Base-by-base conservation (phyloP, 345 rosid species). In the Citrus mangshanensis region DNA sequence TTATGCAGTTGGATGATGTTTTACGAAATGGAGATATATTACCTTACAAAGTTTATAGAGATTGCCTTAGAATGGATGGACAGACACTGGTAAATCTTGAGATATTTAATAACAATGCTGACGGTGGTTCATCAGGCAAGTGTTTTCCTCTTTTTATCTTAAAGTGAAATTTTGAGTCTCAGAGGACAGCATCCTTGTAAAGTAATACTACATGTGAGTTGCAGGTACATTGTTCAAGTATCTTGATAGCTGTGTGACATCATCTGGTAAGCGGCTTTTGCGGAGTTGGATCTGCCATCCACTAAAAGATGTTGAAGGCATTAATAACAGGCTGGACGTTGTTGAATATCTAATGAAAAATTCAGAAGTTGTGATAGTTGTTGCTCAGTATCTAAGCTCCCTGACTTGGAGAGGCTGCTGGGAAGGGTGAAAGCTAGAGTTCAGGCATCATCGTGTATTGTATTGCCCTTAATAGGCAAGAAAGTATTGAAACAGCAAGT, bases 211-310 rank as follows among this genome's bases (percentile, higher is more conserved):
- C 63, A 24, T 46, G 56, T 74, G 74, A 60, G 24, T 86, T 85
- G 58, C 86, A 95, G 99, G 98, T 81, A 95, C 98, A 78, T 90
- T 95, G 80, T 88, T 86, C 86, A 90, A 90, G 66, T 91, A 91
- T 87, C 96, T 95, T 76, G 91, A 95, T 81, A 91, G 84, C 84
- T 95, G 98, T 79, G 70, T 91, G 70, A 93, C 93, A 59, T 85
- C 93, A 81, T 88, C 93, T 79, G 98, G 99, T 24, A 95, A 88
- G 83, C 89, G 97, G 75, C 93, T 92, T 76, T 88, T 95, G 75
- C 88, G 99, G 84, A 86, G 81, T 79, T 95, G 99, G 98, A 93
- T 95, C 76, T 95, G 98, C 84, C 99, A 93, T 83, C 99, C 99
- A 28, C 90, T 93, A 69, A 93, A 92, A 84, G 88, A 88, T 89